These are phyloP conservation scores for Endocarpon pusillum DNA, from an alignment of 495 filamentous ascomycete genomes.

Conservation along the genomic window DNA sequence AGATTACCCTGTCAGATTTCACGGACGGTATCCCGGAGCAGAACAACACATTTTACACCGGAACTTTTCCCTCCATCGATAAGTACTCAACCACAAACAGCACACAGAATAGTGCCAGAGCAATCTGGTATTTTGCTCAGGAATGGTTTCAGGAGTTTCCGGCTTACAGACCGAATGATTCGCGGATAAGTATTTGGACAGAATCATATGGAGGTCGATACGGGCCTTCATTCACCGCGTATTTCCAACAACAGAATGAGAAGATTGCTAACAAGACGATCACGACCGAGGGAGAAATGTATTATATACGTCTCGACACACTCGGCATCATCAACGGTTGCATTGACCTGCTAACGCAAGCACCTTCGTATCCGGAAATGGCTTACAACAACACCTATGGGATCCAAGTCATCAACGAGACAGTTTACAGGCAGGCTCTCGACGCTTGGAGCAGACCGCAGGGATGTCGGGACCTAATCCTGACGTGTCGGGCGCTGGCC, in stretches of 20 bases:
- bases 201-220: conserved; percentile 53
- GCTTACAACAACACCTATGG: conserved; percentile 64
- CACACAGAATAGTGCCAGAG: conserved; percentile 33
- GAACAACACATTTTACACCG: conserved; percentile 43
- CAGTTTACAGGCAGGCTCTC: conserved; percentile 28
- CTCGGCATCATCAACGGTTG: conserved; percentile 52
- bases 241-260: conserved; percentile 49
- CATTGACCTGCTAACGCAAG: conserved; percentile 55
- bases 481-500: conserved; percentile 25
- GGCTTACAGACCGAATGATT: conserved; percentile 35
- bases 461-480: conserved; percentile 44
- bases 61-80: conserved; percentile 37
- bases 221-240: conserved; percentile 45
- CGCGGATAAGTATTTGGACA: conserved; percentile 35
- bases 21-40: conserved; percentile 29
- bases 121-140: conserved; percentile 42
- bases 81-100: conserved; percentile 29
- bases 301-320: conserved; percentile 31
- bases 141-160: conserved; percentile 39
- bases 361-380: conserved; percentile 46
- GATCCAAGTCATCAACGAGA: conserved; percentile 43
- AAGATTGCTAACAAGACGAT: conserved; percentile 26
- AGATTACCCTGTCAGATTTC: conserved; percentile 20
- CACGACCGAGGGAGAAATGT: conserved; percentile 12
- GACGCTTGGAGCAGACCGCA: conserved; percentile 31